Conservation (phyloP, 202 grass and related monocot species). For the Zizania palustris region DNA sequence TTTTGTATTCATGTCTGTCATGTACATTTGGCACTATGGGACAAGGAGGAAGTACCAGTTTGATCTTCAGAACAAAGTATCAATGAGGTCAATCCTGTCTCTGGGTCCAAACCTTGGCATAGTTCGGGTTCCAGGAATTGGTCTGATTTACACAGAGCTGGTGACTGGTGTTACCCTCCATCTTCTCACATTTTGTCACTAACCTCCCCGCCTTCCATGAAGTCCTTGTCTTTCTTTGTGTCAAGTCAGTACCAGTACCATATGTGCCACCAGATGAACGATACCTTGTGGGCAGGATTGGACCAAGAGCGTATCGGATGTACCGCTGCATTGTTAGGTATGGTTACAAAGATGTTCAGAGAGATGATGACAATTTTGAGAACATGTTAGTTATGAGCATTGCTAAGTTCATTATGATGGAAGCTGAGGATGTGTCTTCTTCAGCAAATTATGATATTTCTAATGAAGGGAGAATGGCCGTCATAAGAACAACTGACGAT, state of each 20-base stretch:
- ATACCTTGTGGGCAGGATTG: conserved; percentile 88
- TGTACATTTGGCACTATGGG: conserved; percentile 97
- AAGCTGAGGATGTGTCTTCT: conserved; percentile 70
- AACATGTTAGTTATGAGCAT: conserved; percentile 88
- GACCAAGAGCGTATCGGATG: conserved; percentile 80
- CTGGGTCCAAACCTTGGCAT: conserved; percentile 93
- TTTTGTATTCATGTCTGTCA: conserved; percentile 86
- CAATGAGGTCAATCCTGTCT: conserved; percentile 90
- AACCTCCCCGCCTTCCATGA: conserved; percentile 98
- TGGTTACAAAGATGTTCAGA: conserved; percentile 93
- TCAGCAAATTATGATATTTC: conserved; percentile 66
- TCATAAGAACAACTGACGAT: conserved; percentile 64
- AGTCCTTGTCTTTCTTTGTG: conserved; percentile 87
- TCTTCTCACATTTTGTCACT: conserved; percentile 94
- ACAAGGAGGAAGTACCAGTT: conserved; percentile 75
- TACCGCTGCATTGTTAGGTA: conserved; percentile 93
- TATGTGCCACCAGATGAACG: conserved; percentile 75
- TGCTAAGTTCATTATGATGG: conserved; percentile 97
- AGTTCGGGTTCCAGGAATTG: conserved; percentile 94
- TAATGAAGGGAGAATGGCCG: conserved; percentile 94
- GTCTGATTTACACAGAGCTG: conserved; percentile 91
- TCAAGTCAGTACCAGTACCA: conserved; percentile 89
- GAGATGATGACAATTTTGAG: conserved; percentile 92
- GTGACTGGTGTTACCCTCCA: conserved; percentile 92
- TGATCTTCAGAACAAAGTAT: conserved; percentile 97